phyloP scores from a whole-genome alignment of 345 rosid genomes.

The Eucalyptus erythrocorys region DNA sequence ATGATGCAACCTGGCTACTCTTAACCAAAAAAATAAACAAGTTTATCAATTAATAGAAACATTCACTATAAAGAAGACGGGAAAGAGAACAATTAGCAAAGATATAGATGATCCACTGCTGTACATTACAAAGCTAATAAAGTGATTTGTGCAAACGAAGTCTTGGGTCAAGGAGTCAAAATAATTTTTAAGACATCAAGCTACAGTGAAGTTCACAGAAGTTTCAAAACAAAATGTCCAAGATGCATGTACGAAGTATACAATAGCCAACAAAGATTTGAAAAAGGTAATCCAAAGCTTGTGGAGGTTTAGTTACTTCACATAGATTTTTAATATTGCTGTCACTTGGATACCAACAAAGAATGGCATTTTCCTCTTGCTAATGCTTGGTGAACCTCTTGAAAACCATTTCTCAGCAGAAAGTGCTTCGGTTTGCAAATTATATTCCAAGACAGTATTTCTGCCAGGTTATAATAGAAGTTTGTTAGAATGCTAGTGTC shows the following conservation, averaged over 20 bases:
- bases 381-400: not conserved
- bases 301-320: not conserved
- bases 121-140: not conserved
- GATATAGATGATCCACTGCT: not conserved
- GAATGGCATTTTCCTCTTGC: not conserved
- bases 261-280: not conserved
- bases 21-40: not conserved
- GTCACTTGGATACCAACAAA: not conserved
- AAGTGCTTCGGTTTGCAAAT: not conserved
- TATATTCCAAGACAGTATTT: not conserved
- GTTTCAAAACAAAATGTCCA: not conserved
- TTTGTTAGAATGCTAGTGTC: not conserved
- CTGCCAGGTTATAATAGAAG: not conserved
- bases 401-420: not conserved
- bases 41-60: not conserved
- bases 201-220: not conserved
- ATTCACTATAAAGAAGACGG: not conserved
- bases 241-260: not conserved
- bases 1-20: slow-evolving; percentile 82
- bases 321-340: not conserved
- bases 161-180: not conserved
- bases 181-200: not conserved
- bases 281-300: not conserved
- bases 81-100: not conserved
- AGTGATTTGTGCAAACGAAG: not conserved